Conservation (phyloP, 805 yeast genomes). For the Yamadazyma paraphyllophila region DNA sequence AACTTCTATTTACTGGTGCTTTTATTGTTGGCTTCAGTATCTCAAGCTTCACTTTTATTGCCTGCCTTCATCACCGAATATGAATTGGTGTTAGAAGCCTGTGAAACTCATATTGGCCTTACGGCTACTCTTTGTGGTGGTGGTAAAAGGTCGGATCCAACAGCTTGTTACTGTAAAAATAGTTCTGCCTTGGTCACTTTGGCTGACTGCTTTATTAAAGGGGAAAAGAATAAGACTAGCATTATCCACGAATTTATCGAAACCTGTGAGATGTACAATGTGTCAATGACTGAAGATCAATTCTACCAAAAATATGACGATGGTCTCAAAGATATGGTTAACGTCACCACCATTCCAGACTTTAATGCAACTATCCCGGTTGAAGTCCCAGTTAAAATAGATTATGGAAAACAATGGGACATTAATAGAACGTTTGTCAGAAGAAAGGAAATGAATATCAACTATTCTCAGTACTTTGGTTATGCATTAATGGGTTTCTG, state of each 20-base stretch:
- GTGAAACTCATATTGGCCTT: constrained; percentile 13
- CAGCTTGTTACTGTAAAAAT: constrained; percentile 16
- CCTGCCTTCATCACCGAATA: constrained; percentile 11
- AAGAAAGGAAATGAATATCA: constrained; percentile 12
- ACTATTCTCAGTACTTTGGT: constrained; percentile 29
- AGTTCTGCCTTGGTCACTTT: constrained; percentile 21
- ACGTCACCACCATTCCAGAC: constrained; percentile 14
- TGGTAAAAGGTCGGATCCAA: not conserved
- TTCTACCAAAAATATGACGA: constrained; percentile 16
- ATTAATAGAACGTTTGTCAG: not conserved
- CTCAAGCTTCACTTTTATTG: constrained; percentile 4
- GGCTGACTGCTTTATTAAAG: constrained; percentile 21
- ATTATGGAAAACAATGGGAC: not conserved
- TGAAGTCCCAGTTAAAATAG: constrained; percentile 10
- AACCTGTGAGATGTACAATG: constrained; percentile 12
- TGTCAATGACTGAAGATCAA: constrained; percentile 8
- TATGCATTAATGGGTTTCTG: constrained; percentile 38
- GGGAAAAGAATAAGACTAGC: constrained; percentile 18
- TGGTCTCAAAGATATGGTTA: constrained; percentile 8
- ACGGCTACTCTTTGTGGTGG: constrained; percentile 16
- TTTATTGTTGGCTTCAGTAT: not conserved
- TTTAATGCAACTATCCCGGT: constrained; percentile 8
- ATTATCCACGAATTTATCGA: constrained; percentile 15
- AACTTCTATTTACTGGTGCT: constrained; percentile 5
- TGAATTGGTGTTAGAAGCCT: constrained; percentile 15